phyloP scores from a whole-genome alignment of 2,329 filamentous ascomycete genomes.

The Calonectria fujianensis region DNA sequence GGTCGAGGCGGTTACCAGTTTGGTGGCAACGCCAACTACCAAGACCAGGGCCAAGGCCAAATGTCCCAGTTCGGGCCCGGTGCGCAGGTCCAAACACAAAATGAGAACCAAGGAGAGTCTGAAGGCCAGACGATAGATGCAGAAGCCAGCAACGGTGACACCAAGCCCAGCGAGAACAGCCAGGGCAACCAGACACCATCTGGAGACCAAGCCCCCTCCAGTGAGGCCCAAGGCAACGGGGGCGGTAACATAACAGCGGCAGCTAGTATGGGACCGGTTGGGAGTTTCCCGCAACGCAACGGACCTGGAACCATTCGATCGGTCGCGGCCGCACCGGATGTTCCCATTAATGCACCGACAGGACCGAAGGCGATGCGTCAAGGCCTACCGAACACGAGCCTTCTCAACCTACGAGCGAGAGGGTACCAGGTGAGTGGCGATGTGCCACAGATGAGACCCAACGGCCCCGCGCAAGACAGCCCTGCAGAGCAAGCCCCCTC shows the following conservation, averaged over 20 bases:
- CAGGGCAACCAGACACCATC: constrained; percentile 45
- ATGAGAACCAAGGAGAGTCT: constrained; percentile 48
- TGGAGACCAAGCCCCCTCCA: constrained; percentile 48
- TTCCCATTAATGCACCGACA: constrained; percentile 85
- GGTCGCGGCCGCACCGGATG: constrained; percentile 61
- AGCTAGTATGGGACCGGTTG: constrained; percentile 44
- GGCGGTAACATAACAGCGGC: constrained; percentile 50
- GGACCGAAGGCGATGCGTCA: constrained; percentile 97
- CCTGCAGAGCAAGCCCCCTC: constrained; percentile 58
- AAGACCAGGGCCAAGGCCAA: constrained; percentile 59
- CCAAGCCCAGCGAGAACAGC: constrained; percentile 35
- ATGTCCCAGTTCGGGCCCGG: constrained; percentile 55
- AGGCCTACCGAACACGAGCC: constrained; percentile 87
- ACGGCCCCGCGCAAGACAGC: constrained; percentile 45
- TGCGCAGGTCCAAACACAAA: constrained; percentile 48
- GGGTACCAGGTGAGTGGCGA: constrained; percentile 68
- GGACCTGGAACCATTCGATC: constrained; percentile 57
- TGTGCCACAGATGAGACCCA: constrained; percentile 53
- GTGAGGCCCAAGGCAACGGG: constrained; percentile 59
- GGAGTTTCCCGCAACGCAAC: constrained; percentile 47
- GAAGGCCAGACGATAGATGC: constrained; percentile 59
- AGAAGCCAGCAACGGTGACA: constrained; percentile 42
- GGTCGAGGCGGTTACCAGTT: constrained; percentile 74
- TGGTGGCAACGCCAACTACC: constrained; percentile 61
- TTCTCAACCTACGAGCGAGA: constrained; percentile 77